Conservation (phyloP, 106 monocot genomes). For the Dendrobium chrysotoxum region DNA sequence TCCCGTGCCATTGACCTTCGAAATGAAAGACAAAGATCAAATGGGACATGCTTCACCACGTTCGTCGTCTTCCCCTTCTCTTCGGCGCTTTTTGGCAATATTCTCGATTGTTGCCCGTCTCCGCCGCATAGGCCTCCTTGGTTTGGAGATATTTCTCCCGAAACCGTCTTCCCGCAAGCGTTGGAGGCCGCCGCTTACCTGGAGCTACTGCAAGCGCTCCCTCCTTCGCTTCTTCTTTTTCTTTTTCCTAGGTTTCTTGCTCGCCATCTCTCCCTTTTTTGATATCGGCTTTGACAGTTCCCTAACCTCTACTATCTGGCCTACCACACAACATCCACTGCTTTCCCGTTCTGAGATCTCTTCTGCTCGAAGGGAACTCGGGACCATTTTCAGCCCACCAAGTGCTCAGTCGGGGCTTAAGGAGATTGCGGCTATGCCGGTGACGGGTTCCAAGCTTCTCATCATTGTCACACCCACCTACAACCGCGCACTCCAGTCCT, state of each 20-base stretch:
- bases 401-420: neutral
- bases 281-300: slow-evolving; percentile 11
- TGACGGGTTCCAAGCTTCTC: slow-evolving; percentile 32
- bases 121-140: slow-evolving; percentile 1
- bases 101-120: slow-evolving; percentile 1
- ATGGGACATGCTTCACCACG: slow-evolving; percentile 4
- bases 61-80: neutral
- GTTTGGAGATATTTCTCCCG: slow-evolving; percentile 1
- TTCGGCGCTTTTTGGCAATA: neutral
- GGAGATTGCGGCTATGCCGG: neutral
- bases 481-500: slow-evolving; percentile 66
- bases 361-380: neutral
- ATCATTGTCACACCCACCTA: slow-evolving; percentile 85
- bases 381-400: neutral
- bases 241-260: slow-evolving; percentile 31
- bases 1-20: neutral
- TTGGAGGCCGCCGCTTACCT: neutral
- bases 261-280: slow-evolving; percentile 35
- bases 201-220: slow-evolving; percentile 8
- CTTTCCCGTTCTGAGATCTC: neutral
- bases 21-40: slow-evolving; percentile 4
- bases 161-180: slow-evolving; percentile 6
- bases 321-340: neutral
- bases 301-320: neutral
- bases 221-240: slow-evolving; percentile 36